A percentile compares a stretch with the other conserved stretches of the same genome.
Evolutionary conservation across 305 asterid species (phyloP).

Genomic region (Fraxinus velutina): DNA sequence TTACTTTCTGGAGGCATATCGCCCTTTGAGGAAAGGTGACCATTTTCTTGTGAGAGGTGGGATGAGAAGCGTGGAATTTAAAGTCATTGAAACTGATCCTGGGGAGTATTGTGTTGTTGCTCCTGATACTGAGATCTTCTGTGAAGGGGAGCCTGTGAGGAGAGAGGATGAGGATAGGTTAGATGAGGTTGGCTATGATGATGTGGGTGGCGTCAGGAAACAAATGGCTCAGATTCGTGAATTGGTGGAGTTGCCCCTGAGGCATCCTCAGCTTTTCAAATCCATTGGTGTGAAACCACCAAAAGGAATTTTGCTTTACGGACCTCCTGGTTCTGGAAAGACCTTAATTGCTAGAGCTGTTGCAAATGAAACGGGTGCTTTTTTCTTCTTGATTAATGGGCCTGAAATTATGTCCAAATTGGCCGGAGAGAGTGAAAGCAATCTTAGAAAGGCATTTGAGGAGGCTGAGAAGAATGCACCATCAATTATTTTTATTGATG

Average conservation of each 20-base stretch:
- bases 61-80: slow-evolving; percentile 53
- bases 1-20: slow-evolving; percentile 48
- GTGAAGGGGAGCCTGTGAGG: slow-evolving; percentile 49
- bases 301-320: slow-evolving; percentile 47
- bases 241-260: slow-evolving; percentile 48
- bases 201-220: slow-evolving; percentile 53
- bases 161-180: slow-evolving; percentile 54
- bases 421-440: slow-evolving; percentile 60
- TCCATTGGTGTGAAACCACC: slow-evolving; percentile 54
- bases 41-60: slow-evolving; percentile 54
- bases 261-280: slow-evolving; percentile 53
- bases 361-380: slow-evolving; percentile 57
- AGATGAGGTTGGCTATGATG: slow-evolving; percentile 53
- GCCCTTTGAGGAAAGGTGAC: slow-evolving; percentile 53
- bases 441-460: slow-evolving; percentile 51
- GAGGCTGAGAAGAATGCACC: slow-evolving; percentile 59
- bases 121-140: slow-evolving; percentile 52
- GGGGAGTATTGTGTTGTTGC: slow-evolving; percentile 53
- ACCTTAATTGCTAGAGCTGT: slow-evolving; percentile 54
- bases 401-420: slow-evolving; percentile 53
- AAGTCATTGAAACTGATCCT: slow-evolving; percentile 52
- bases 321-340: slow-evolving; percentile 53
- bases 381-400: slow-evolving; percentile 47
- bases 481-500: slow-evolving; percentile 48
- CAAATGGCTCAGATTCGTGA: slow-evolving; percentile 62